These are phyloP conservation scores for Suhomyces kunorum DNA, from an alignment of 1,139 yeast species.

Conservation along the genomic window DNA sequence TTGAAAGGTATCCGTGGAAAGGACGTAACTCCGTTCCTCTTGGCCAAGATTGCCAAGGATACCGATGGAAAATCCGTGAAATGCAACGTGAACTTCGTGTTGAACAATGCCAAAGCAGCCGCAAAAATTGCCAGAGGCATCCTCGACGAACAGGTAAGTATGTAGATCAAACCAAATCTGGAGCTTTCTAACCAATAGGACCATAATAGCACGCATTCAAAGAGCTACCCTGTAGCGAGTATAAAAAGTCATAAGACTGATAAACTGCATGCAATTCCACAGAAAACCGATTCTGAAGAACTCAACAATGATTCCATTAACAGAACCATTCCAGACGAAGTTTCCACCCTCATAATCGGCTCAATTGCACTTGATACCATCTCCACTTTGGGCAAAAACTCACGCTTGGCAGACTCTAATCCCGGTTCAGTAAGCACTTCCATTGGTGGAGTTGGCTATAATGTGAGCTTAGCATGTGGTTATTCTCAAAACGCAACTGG, in stretches of 20 bases:
- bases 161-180: background rate
- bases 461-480: conserved; percentile 60
- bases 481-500: conserved; percentile 19
- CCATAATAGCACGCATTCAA: conserved; percentile 9
- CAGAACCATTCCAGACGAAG: background rate
- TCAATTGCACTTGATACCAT: conserved; percentile 77
- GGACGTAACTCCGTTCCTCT: conserved; percentile 74
- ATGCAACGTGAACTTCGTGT: conserved; percentile 74
- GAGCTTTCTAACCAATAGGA: conserved; percentile 2
- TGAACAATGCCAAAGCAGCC: conserved; percentile 72
- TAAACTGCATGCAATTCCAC: background rate
- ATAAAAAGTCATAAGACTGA: background rate
- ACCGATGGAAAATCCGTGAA: conserved; percentile 71
- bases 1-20: conserved; percentile 62
- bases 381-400: conserved; percentile 37
- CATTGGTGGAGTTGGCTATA: conserved; percentile 85
- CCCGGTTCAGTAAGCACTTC: conserved; percentile 62
- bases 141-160: conserved; percentile 35
- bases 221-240: background rate
- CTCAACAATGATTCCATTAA: background rate
- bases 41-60: conserved; percentile 60
- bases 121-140: conserved; percentile 64
- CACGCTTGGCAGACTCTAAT: conserved; percentile 62
- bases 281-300: background rate
- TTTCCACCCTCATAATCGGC: conserved; percentile 57